Evolutionary conservation across 805 yeast genomes (phyloP), one percentile per base, ranked within the genome.

Genomic region (Lipomyces japonicus): DNA sequence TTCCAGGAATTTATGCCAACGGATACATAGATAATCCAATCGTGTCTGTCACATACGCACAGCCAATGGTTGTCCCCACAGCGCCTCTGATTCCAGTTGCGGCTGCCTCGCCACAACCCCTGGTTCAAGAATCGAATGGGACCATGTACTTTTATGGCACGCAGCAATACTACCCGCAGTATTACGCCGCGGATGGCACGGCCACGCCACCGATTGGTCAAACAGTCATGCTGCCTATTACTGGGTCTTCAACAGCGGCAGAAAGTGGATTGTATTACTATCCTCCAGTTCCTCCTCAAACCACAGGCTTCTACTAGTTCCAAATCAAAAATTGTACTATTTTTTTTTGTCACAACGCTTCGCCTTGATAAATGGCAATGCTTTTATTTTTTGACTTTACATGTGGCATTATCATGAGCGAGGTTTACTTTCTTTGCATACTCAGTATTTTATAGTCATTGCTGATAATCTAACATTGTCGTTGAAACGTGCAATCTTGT

Each of bases 41-140:
- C 7, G 21, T 6, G n/a, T 6, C 41, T 3, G 21, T 32, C 21
- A 16, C 43, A 9, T 22, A 46, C 12, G 34, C 26, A n/a, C 24
- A 23, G 6, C 45, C 45, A 12, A 38, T 32, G 26, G 48, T 46
- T 16, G 24, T 46, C 36, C 51, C 57, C 3, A 30, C 19, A 21
- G 45, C 19, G 44, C 49, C 28, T 7, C 18, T 38, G 10, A 30
- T 51, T 12, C 52, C 55, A 7, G 44, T 46, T 7, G 39, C 48
- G 3, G 39, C 36, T 4, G 41, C 54, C 9, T 50, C 57, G n/a
- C 55, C 57, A 10, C 42, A 34, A 10, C 51, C 55, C 6, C 36
- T 50, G 18, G 49, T 44, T 2, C 54, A 50, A 30, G 57, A 53
- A 38, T 50, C 57, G 7, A 53, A 53, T 25, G 57, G 57, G 22